These are phyloP conservation scores for Talaromyces marneffei DNA, from an alignment of 2,329 filamentous ascomycete species.

Conservation along the genomic window DNA sequence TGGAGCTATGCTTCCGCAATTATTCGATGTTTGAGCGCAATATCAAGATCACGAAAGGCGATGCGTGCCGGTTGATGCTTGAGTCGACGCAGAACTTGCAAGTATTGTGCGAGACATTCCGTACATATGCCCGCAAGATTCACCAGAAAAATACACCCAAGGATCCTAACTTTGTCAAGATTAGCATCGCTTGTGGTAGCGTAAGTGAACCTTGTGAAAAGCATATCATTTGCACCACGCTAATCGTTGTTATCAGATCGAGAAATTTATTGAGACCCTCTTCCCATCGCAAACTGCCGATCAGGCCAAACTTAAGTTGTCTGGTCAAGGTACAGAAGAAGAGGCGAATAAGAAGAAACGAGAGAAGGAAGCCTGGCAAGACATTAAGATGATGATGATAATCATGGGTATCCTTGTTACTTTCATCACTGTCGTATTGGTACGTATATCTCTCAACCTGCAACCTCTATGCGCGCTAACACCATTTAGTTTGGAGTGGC, in stretches of 20 bases:
- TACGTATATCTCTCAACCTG: constrained; percentile 42
- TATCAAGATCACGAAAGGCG: constrained; percentile 93
- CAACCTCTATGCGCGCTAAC: constrained; percentile 3
- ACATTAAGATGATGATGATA: constrained; percentile 58
- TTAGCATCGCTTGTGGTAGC: constrained; percentile 84
- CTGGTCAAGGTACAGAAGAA: constrained; percentile 54
- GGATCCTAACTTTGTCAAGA: constrained; percentile 87
- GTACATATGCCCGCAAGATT: constrained; percentile 70
- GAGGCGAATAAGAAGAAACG: constrained; percentile 47
- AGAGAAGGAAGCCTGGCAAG: constrained; percentile 48
- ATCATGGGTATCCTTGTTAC: constrained; percentile 68
- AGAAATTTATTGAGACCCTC: constrained; percentile 90
- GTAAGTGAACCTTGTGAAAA: constrained; percentile 41
- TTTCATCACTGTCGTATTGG: constrained; percentile 71
- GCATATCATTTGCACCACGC: constrained; percentile 4
- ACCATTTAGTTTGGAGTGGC: constrained; percentile 63
- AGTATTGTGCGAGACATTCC: constrained; percentile 76
- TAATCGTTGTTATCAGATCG: constrained; percentile 55
- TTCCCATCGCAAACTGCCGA: constrained; percentile 79
- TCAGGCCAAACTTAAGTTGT: constrained; percentile 40
- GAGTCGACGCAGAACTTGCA: constrained; percentile 87
- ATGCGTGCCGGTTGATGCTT: constrained; percentile 85
- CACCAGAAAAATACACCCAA: constrained; percentile 89
- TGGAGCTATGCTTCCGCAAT: constrained; percentile 90
- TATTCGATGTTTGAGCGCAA: constrained; percentile 77